A percentile compares a stretch with the other conserved stretches of the same genome.
Evolutionary conservation across 2,329 filamentous ascomycete species (phyloP).

Genomic region (Talaromyces sp.): DNA sequence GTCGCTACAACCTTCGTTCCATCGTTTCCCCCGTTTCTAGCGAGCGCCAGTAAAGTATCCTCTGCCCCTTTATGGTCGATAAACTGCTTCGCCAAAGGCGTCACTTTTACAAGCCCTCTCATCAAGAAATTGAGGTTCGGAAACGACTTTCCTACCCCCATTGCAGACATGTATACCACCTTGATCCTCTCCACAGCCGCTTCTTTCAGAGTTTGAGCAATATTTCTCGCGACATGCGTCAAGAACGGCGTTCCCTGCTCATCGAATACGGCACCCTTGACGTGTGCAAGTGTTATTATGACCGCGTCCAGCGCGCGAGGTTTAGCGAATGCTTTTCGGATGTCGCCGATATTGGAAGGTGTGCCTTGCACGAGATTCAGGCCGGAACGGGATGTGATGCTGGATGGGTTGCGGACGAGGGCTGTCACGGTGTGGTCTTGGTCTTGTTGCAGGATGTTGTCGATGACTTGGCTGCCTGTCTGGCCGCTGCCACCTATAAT

Average conservation of each 20-base stretch:
- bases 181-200: background rate
- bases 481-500: conserved; percentile 15
- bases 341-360: conserved; percentile 10
- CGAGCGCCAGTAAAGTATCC: background rate
- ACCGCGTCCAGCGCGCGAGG: conserved; percentile 2
- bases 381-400: background rate
- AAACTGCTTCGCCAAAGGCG: conserved; percentile 8
- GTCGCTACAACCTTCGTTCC: background rate
- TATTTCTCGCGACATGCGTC: conserved; percentile 10
- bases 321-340: conserved; percentile 2
- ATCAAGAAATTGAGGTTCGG: conserved; percentile 14
- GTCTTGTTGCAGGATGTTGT: conserved; percentile 2
- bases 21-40: background rate
- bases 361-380: conserved; percentile 12
- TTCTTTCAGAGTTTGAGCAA: background rate
- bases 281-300: conserved; percentile 7
- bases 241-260: conserved; percentile 5
- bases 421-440: conserved; percentile 13
- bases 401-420: conserved; percentile 10
- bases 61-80: conserved; percentile 11
- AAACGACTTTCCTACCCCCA: conserved; percentile 7
- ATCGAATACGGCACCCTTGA: conserved; percentile 9
- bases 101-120: conserved; percentile 1
- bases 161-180: conserved; percentile 15
- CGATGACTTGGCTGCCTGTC: conserved; percentile 14